phyloP scores from a whole-genome alignment of 768 basidiomycete genomes.

The button mushroom (Agaricus bisporus) region DNA sequence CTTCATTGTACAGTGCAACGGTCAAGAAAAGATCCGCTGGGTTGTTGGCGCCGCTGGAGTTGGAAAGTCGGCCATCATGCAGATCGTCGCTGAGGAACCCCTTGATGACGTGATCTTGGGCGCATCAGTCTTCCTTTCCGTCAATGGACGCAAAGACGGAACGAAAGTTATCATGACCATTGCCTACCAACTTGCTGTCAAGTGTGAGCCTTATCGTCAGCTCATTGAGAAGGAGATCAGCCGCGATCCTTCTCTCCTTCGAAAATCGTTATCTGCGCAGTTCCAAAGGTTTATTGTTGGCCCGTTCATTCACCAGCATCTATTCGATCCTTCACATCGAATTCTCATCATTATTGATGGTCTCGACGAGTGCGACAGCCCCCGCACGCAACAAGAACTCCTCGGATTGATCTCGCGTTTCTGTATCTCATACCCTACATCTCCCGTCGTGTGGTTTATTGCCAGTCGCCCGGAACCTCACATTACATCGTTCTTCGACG shows the following conservation, averaged over 20 bases:
- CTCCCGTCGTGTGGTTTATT: constrained; percentile 20
- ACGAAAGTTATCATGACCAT: too few relatives aligned
- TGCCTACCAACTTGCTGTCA: neutral
- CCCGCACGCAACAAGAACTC: constrained; percentile 11
- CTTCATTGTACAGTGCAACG: too few relatives aligned
- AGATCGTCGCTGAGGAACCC: too few relatives aligned
- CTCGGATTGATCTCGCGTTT: constrained; percentile 8
- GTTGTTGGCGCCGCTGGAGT: too few relatives aligned
- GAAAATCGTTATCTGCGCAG: neutral
- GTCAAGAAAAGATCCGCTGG: too few relatives aligned
- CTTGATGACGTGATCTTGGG: too few relatives aligned
- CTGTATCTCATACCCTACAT: neutral
- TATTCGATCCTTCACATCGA: neutral
- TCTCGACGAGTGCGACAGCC: neutral
- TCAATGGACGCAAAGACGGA: too few relatives aligned
- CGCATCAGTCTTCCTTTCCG: too few relatives aligned
- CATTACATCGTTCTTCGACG: constrained; percentile 12
- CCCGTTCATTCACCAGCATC: neutral
- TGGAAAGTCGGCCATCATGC: too few relatives aligned
- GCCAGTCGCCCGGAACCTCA: constrained; percentile 21
- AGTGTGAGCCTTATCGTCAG: neutral
- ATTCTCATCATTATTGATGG: neutral
- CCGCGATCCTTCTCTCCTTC: neutral
- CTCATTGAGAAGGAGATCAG: neutral
- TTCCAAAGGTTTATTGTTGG: constrained; percentile 8